Conservation (phyloP, 2,329 filamentous ascomycete species). For the Stemphylium beticola region DNA sequence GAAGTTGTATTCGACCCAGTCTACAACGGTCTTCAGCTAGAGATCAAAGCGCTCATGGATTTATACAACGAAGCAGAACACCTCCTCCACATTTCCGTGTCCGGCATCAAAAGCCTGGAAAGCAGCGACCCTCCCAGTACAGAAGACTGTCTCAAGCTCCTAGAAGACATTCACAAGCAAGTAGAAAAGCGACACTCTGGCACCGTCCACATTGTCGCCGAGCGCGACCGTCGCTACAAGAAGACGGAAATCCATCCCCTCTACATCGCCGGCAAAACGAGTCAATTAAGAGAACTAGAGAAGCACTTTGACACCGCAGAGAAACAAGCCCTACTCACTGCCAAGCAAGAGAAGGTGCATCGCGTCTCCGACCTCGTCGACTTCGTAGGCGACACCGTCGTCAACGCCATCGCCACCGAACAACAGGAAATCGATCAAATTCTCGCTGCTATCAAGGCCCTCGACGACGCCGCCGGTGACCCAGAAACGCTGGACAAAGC, state of each 20-base stretch:
- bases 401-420: slow-evolving; percentile 58
- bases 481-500: slow-evolving; percentile 32
- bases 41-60: slow-evolving; percentile 57
- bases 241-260: slow-evolving; percentile 60
- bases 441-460: slow-evolving; percentile 50
- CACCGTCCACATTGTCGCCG: slow-evolving; percentile 57
- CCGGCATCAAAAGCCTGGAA: slow-evolving; percentile 30
- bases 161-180: slow-evolving; percentile 52
- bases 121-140: slow-evolving; percentile 25
- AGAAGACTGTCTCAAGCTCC: slow-evolving; percentile 42
- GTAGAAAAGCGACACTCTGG: slow-evolving; percentile 59
- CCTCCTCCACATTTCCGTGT: slow-evolving; percentile 31
- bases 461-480: slow-evolving; percentile 41
- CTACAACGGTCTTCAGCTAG: slow-evolving; percentile 56
- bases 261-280: slow-evolving; percentile 59
- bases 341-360: slow-evolving; percentile 57
- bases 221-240: slow-evolving; percentile 62
- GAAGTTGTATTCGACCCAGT: slow-evolving; percentile 58
- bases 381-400: slow-evolving; percentile 58
- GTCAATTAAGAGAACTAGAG: slow-evolving; percentile 57
- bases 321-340: slow-evolving; percentile 57
- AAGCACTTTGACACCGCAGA: slow-evolving; percentile 57
- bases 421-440: slow-evolving; percentile 59
- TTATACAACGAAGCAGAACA: slow-evolving; percentile 50
- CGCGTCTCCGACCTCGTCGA: slow-evolving; percentile 59